Base-by-base conservation (phyloP, 176 grass and related monocot species). In the Aegilops speltoides region DNA sequence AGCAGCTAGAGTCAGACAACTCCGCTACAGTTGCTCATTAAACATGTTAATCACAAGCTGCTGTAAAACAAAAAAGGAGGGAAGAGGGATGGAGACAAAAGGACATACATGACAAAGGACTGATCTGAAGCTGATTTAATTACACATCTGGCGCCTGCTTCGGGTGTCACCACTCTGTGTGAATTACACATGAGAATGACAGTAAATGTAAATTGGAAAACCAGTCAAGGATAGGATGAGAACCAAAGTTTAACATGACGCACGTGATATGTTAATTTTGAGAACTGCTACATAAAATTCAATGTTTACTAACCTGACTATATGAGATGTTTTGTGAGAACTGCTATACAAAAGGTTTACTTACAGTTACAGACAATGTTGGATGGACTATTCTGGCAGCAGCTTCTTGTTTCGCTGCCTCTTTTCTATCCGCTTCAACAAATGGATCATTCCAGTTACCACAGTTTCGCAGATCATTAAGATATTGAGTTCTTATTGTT, bases 361-460 rank as follows among this genome's bases (percentile, higher is more conserved):
- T 50, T 76, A 76, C 73, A 76, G 43, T 50, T 76, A 76, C 73
- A 76, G 43, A 87, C 74, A 91, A 68, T 73, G 87, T 92, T 33
- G 90, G 93, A 77, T 95, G 91, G 29, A 95, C 65, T 85, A 73
- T 90, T 90, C 84, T 93, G 8, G 84, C 78, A 43, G 88, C 74
- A 14, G 79, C 88, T 89, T 95, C 84, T 90, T 83, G 82, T 80
- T 89, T 91, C 73, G 88, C 89, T 38, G 45, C 66, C 54, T 91
- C 96, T 82, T 92, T 95, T 86, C 68, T 95, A 79, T 84, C 83
- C 56, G 96, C 93, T 65, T 98, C 83, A 54, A 77, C 36, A 92
- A 94, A 98, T 74, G 96, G 93, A 92, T 98, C 90, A 26, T 84
- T 90, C 43, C 59, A 59, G 85, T 94, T 63, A 83, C 90, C 91